phyloP scores from a whole-genome alignment of 164 flowering plant genomes.

The Annona cherimola region DNA sequence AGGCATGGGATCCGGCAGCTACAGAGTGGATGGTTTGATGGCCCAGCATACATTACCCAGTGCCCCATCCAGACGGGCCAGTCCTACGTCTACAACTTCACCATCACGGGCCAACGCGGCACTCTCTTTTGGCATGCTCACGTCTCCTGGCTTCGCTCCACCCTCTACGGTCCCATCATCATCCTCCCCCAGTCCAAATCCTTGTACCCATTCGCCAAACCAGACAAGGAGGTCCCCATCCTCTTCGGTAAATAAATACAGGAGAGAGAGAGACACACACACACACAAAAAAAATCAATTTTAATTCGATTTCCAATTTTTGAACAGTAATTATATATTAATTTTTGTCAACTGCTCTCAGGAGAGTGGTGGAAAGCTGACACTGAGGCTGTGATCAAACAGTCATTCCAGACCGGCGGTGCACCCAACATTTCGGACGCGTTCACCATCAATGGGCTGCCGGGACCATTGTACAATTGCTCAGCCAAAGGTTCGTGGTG shows the following conservation, averaged over 20 bases:
- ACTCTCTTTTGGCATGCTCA: conserved; percentile 60
- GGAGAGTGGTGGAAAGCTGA: conserved; percentile 29
- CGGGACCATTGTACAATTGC: conserved; percentile 25
- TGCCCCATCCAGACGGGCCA: conserved; percentile 58
- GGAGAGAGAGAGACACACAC: too few relatives aligned
- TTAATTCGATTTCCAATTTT: neutral
- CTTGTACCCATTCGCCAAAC: conserved; percentile 46
- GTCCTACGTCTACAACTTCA: conserved; percentile 47
- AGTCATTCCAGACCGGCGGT: conserved; percentile 20
- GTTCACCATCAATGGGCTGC: conserved; percentile 27
- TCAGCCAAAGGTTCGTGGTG: conserved; percentile 17
- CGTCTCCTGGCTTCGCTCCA: conserved; percentile 46
- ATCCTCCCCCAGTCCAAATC: conserved; percentile 38
- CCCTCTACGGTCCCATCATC: conserved; percentile 50
- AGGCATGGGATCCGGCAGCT: conserved; percentile 65
- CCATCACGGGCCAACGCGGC: conserved; percentile 50
- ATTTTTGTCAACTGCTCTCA: neutral
- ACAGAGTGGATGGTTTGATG: conserved; percentile 49
- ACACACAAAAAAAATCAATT: too few relatives aligned
- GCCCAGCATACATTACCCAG: conserved; percentile 53
- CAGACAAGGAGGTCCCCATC: conserved; percentile 50
- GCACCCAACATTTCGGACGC: conserved; percentile 28
- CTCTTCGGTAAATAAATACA: conserved; percentile 29
- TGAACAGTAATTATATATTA: neutral
- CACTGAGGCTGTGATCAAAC: conserved; percentile 18